These are phyloP conservation scores for Daldinia vernicosa DNA, from an alignment of 495 filamentous ascomycete species.

Conservation along the genomic window DNA sequence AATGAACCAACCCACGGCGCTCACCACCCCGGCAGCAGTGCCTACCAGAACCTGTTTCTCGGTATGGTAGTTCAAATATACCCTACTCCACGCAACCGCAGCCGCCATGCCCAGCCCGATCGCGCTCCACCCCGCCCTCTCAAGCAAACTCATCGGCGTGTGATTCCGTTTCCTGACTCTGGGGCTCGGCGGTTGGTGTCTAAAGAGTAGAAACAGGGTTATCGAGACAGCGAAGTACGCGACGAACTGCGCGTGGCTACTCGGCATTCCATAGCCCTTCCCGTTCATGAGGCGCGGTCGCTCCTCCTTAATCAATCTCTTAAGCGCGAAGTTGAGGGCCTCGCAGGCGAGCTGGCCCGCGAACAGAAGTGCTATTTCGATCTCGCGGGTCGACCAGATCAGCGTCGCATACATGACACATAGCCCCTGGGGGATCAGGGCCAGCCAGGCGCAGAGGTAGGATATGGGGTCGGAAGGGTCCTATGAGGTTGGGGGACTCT, in stretches of 20 bases:
- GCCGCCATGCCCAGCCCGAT: conserved; percentile 67
- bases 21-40: conserved; percentile 71
- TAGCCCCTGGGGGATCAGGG: conserved; percentile 90
- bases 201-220: conserved; percentile 79
- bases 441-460: conserved; percentile 88
- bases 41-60: conserved; percentile 85
- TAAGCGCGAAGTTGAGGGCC: conserved; percentile 88
- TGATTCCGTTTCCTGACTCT: conserved; percentile 42
- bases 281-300: conserved; percentile 81
- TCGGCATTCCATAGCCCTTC: conserved; percentile 99
- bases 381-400: conserved; percentile 87
- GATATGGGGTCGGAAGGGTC: conserved; percentile 88
- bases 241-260: conserved; percentile 94
- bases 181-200: conserved; percentile 68
- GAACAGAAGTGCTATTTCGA: conserved; percentile 91
- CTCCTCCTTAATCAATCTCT: conserved; percentile 90
- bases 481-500: conserved; percentile 54
- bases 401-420: conserved; percentile 89
- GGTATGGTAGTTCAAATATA: conserved; percentile 96
- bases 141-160: conserved; percentile 64
- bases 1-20: conserved; percentile 81
- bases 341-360: conserved; percentile 92
- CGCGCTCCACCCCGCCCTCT: conserved; percentile 66
- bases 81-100: conserved; percentile 77
- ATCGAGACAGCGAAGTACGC: conserved; percentile 87